Base-by-base conservation (phyloP, 2,329 filamentous ascomycete genomes). In the Aquanectria penicillioides region DNA sequence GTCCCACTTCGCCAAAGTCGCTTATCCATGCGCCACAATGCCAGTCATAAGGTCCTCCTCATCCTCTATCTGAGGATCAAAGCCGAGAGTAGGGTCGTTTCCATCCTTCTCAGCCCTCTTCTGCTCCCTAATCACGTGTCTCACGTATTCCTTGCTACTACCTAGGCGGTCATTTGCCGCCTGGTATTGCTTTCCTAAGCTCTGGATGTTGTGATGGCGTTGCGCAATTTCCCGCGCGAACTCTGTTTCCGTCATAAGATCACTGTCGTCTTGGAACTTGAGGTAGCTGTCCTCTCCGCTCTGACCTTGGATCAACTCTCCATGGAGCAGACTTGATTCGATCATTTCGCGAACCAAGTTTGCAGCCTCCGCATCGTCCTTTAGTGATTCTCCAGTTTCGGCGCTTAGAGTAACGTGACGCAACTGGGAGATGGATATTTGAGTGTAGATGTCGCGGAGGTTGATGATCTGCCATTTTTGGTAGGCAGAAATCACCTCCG, bases 391-490 rank as follows among this genome's bases (percentile, higher is more conserved):
- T 13, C 81, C 84, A 2, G 83, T 87, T 69, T 83, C 80, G 29
- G 82, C 86, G 63, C 80, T 86, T 47, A 79, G 77, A 0, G 86
- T 88, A 36, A 75, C 73, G 20, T 74, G 66, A 36, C 81, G 80
- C 17, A 89, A 73, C 66, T 86, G 81, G 15, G 80, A 67, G 26
- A 89, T 78, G 13, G 83, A 82, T 28, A 89, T 78, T 61, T 85
- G 84, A 50, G 77, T 79, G 71, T 94, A 97, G 4, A 92, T 88
- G 49, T 86, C 84, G 38, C 89, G 87, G 22, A 98, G 81, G 58
- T 87, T 87, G 28, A 89, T 80, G 56, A 98, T 86, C 59, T 91
- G 88, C 79, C 90, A 93, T 67, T 88, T 87, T 66, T 91, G 87
- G 71, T 94, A 92, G 9, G 90, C 87, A 17, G 84, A 79, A 33